Percentiles rank a stretch among this genome's conserved stretches.
Conservation (phyloP, 371 early-diverging fungal species). For the Saksenaea oblongispora region DNA sequence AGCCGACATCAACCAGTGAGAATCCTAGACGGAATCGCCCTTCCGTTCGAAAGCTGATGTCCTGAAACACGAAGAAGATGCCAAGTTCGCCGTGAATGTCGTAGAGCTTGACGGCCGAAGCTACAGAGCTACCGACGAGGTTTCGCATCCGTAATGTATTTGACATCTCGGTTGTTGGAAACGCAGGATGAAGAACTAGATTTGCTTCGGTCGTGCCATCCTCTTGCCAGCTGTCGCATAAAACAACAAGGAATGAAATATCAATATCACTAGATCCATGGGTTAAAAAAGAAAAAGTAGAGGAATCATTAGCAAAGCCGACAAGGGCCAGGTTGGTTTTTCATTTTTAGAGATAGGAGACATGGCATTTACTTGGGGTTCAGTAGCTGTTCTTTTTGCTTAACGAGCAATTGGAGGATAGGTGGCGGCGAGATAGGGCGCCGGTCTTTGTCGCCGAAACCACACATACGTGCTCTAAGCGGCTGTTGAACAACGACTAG, state of each 20-base stretch:
- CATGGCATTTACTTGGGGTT: constrained; percentile 12
- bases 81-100: constrained; percentile 66
- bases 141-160: constrained; percentile 43
- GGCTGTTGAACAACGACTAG: constrained; percentile 64
- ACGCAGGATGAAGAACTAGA: constrained; percentile 27
- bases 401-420: constrained; percentile 50
- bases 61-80: constrained; percentile 78
- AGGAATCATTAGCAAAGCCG: background rate
- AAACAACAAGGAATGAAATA: constrained; percentile 21
- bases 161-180: constrained; percentile 7
- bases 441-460: constrained; percentile 74
- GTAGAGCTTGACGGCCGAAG: constrained; percentile 66
- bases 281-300: background rate
- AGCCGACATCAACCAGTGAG: constrained; percentile 51
- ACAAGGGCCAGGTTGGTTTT: background rate
- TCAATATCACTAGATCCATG: constrained; percentile 17
- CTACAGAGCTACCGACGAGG: constrained; percentile 72
- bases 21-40: constrained; percentile 68
- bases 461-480: constrained; percentile 68
- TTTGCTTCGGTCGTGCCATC: constrained; percentile 22
- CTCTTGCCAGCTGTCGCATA: constrained; percentile 26
- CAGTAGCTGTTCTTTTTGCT: constrained; percentile 15
- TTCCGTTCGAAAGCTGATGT: constrained; percentile 68
- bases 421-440: constrained; percentile 73
- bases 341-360: background rate